Evolutionary conservation across 2,329 filamentous ascomycete species (phyloP).

Genomic region (Calcarisporium arbuscula): DNA sequence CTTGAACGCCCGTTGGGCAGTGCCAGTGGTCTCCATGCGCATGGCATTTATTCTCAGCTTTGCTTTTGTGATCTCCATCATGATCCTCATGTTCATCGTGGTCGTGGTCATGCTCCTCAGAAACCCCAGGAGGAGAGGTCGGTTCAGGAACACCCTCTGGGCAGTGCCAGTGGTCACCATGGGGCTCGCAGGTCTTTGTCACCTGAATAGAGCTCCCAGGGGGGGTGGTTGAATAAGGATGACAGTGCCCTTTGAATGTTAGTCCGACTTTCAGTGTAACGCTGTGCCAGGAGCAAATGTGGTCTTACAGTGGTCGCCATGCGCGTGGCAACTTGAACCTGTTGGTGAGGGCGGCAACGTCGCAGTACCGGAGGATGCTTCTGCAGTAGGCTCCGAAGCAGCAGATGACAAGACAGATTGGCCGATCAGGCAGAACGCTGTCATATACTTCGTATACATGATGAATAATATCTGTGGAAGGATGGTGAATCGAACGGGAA

Average conservation of each 20-base stretch:
- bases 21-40: constrained; percentile 10
- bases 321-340: constrained; percentile 10
- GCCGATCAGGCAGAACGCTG: constrained; percentile 10
- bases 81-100: not conserved
- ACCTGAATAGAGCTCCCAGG: not conserved
- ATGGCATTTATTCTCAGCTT: constrained; percentile 8
- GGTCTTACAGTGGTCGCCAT: constrained; percentile 12
- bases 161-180: constrained; percentile 12
- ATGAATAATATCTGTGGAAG: no score
- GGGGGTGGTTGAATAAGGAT: constrained; percentile 3
- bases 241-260: constrained; percentile 11
- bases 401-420: constrained; percentile 7
- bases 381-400: constrained; percentile 4
- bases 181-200: constrained; percentile 6
- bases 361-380: constrained; percentile 1
- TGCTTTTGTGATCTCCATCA: constrained; percentile 3
- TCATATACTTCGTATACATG: no score
- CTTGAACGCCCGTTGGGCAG: constrained; percentile 13
- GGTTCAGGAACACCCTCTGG: constrained; percentile 8
- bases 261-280: not conserved
- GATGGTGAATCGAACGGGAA: no score
- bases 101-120: constrained; percentile 1
- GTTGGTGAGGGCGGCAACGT: constrained; percentile 14
- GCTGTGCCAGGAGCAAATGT: not conserved
- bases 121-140: constrained; percentile 6